phyloP scores from a whole-genome alignment of 2,329 filamentous ascomycete genomes.

The Pseudocercospora musae region DNA sequence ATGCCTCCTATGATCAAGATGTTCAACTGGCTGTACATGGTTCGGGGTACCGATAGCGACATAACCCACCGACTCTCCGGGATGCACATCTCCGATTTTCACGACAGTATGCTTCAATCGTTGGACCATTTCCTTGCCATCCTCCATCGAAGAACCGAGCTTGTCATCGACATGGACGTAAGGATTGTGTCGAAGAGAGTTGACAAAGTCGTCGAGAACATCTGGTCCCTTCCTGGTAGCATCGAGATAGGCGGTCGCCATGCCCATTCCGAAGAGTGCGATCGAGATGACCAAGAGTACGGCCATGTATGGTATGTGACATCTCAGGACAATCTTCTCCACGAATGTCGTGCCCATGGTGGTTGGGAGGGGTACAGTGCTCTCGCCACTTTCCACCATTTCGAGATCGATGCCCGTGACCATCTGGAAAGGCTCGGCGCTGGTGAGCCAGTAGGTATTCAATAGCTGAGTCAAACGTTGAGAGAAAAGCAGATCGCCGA shows the following conservation, averaged over 20 bases:
- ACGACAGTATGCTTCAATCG: conserved; percentile 11
- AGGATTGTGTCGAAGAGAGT: conserved; percentile 12
- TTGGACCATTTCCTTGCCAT: conserved; percentile 10
- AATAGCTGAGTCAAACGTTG: conserved; percentile 18
- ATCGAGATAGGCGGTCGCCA: conserved; percentile 17
- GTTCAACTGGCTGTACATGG: background rate
- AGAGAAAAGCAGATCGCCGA: conserved; percentile 17
- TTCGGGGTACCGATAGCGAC: conserved; percentile 17
- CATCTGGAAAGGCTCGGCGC: conserved; percentile 11
- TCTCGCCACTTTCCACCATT: background rate
- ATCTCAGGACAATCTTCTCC: conserved; percentile 14
- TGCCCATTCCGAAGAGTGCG: conserved; percentile 10
- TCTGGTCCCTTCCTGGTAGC: conserved; percentile 16
- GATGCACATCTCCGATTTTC: conserved; percentile 19
- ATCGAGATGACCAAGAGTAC: conserved; percentile 13
- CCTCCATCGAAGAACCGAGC: conserved; percentile 12
- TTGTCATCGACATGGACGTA: conserved; percentile 13
- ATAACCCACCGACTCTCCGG: conserved; percentile 13
- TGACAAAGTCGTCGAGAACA: conserved; percentile 20
- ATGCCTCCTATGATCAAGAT: background rate
- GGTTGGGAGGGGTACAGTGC: background rate
- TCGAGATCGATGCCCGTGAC: conserved; percentile 4
- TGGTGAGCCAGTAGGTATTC: conserved; percentile 23
- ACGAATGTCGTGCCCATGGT: conserved; percentile 2
- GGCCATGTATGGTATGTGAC: conserved; percentile 8